Evolutionary conservation across 352 stramenopile genomes (phyloP).

Genomic region (Phytopythium kandeliae): DNA sequence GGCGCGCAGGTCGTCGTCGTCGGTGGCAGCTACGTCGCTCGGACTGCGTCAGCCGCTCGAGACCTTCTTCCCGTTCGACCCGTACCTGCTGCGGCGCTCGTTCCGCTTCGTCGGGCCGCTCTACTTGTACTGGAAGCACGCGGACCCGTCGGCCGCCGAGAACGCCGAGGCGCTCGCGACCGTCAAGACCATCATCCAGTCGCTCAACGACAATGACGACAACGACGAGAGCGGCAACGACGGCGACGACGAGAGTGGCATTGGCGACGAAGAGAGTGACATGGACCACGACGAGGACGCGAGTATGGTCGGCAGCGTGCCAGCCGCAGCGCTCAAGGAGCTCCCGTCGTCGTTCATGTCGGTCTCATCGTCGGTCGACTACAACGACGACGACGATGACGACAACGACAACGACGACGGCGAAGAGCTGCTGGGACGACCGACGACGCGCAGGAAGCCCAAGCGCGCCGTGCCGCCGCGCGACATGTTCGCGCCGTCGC

Average conservation of each 20-base stretch:
- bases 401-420: conserved; percentile 5
- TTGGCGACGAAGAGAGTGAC: conserved; percentile 14
- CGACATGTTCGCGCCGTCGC: conserved; percentile 58
- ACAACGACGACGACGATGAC: conserved; percentile 30
- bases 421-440: conserved; percentile 1
- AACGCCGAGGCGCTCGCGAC: conserved; percentile 57
- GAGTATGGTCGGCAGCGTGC: conserved; percentile 53
- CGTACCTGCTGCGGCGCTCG: conserved; percentile 92
- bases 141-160: conserved; percentile 66
- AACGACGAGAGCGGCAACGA: conserved; percentile 25
- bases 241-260: conserved; percentile 38
- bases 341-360: conserved; percentile 51
- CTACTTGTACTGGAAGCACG: conserved; percentile 94
- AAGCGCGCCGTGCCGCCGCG: conserved; percentile 24
- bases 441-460: conserved; percentile 5
- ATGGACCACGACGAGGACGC: conserved; percentile 38
- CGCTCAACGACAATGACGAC: conserved; percentile 39
- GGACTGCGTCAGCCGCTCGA: conserved; percentile 59
- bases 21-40: conserved; percentile 23
- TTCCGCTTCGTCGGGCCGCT: conserved; percentile 91
- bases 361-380: conserved; percentile 43
- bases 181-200: conserved; percentile 56
- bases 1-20: conserved; percentile 16
- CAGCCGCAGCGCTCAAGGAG: conserved; percentile 33
- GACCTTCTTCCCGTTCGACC: conserved; percentile 98